Evolutionary conservation across 352 stramenopile species (phyloP).

Genomic region (Phytophthora citricola): DNA sequence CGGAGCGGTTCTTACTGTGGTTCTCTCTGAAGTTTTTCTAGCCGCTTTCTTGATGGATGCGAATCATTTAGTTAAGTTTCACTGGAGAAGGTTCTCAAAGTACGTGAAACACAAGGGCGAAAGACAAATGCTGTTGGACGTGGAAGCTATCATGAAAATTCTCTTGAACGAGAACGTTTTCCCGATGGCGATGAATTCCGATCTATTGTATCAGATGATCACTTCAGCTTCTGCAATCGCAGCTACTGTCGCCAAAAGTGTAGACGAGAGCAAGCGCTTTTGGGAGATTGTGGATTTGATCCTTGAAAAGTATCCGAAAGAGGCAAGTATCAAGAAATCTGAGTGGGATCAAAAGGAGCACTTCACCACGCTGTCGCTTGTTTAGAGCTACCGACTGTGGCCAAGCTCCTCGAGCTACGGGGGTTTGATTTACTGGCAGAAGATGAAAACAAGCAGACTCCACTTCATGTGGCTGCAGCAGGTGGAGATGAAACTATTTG

Average conservation of each 20-base stretch:
- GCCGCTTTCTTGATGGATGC: slow-evolving; percentile 27
- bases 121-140: slow-evolving; percentile 41
- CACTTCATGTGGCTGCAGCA: slow-evolving; percentile 54
- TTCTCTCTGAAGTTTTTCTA: slow-evolving; percentile 46
- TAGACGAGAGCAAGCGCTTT: slow-evolving; percentile 47
- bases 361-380: slow-evolving; percentile 61
- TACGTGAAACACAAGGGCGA: slow-evolving; percentile 38
- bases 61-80: neutral
- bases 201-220: slow-evolving; percentile 54
- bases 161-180: slow-evolving; percentile 46
- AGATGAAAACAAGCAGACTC: slow-evolving; percentile 52
- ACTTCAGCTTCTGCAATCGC: slow-evolving; percentile 43
- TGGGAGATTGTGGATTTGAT: slow-evolving; percentile 48
- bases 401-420: slow-evolving; percentile 48
- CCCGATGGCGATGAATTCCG: slow-evolving; percentile 40
- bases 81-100: slow-evolving; percentile 47
- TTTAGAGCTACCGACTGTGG: slow-evolving; percentile 41
- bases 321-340: slow-evolving; percentile 36
- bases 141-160: slow-evolving; percentile 51
- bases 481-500: slow-evolving; percentile 54
- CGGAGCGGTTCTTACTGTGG: slow-evolving; percentile 39
- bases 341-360: slow-evolving; percentile 47
- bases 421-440: slow-evolving; percentile 50
- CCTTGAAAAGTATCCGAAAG: slow-evolving; percentile 41
- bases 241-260: slow-evolving; percentile 39